Base-by-base conservation (phyloP, 495 filamentous ascomycete genomes). In the Xylaria bambusicola region DNA sequence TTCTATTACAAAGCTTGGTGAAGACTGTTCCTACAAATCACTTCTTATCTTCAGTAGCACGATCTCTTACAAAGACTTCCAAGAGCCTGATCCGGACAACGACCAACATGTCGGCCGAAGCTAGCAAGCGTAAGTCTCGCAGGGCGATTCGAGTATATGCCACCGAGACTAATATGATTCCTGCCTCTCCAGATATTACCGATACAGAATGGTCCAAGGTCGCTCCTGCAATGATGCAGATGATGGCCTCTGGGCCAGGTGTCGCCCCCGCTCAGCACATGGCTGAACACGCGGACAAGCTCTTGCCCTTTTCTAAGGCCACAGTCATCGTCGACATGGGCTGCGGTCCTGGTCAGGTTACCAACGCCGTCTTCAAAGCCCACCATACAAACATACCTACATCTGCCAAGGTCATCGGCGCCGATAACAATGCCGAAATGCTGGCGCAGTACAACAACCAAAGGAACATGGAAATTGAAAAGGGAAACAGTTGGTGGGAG, bases 191-290 rank as follows among this genome's bases (percentile, higher is more conserved):
- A n/a, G n/a, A n/a, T n/a, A n/a, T n/a, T n/a, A n/a, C n/a, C n/a
- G n/a, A n/a, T n/a, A n/a, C n/a, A 45, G 3, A 24, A 8, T 44
- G 6, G 10, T 9, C 24, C 20, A 13, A 12, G 24, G 5, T 23
- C 8, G 5, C 9, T 45, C 24, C 6, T 9, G 3, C 20, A 48
- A 29, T 5, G 8, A 29, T 31, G 6, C 31, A 52, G 48, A 35
- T 52, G 31, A 38, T 52, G 15, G n/a, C 48, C 4, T 18, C 29
- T 3, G 48, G 48, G 20, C 48, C 44, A 8, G 48, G 31, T 7
- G 48, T 38, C 18, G 31, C 31, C 4, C 48, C 48, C n/a, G 48
- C 48, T 6, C 35, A 52, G 48, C 29, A 52, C 8, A 52, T 52
- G 29, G 48, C 48, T 5, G 29, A 52, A 1, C 17, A 52, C n/a